These are phyloP conservation scores for Anacardium occidentale DNA, from an alignment of 345 rosid genomes.

Conservation along the genomic window DNA sequence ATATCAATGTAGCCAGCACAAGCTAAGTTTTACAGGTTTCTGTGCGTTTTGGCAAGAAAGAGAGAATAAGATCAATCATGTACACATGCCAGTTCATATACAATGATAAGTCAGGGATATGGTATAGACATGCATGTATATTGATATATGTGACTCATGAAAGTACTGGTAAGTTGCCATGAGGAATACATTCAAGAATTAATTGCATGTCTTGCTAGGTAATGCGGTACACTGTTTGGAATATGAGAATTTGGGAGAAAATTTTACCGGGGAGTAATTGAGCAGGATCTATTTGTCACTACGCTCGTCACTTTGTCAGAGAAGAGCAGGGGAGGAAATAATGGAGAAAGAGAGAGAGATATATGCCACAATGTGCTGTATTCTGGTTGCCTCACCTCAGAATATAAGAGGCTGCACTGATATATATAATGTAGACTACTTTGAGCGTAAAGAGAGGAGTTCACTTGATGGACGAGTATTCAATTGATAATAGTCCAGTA, in stretches of 20 bases:
- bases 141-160: neutral
- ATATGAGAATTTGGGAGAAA: neutral
- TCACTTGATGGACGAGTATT: neutral
- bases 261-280: neutral
- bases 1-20: no score
- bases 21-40: no score
- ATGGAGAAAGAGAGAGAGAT: neutral
- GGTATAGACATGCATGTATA: no score
- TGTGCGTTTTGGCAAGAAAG: no score
- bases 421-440: neutral
- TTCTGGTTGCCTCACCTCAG: neutral
- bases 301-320: neutral
- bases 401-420: neutral
- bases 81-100: no score
- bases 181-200: neutral
- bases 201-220: neutral
- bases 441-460: neutral
- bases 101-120: no score
- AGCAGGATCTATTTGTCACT: neutral
- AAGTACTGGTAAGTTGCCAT: neutral
- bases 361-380: neutral
- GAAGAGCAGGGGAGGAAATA: neutral
- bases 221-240: no score
- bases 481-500: neutral
- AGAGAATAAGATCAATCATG: no score